Conservation (phyloP, 1,284 basidiomycete genomes). For the Cutaneotrichosporon daszewskae region DNA sequence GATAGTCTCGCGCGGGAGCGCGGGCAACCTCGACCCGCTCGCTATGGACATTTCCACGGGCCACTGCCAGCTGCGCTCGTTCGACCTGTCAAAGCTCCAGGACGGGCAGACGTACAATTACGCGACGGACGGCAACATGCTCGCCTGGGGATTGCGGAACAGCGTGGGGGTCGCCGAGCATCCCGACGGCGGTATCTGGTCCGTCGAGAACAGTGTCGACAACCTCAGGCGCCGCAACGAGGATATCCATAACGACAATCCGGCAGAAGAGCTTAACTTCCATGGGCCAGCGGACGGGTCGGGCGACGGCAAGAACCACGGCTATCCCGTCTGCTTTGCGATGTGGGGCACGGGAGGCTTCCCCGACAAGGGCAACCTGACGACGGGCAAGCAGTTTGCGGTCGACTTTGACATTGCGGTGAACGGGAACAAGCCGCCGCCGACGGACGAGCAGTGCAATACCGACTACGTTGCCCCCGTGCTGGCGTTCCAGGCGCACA, state of each 20-base stretch:
- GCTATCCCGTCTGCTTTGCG: constrained; percentile 11
- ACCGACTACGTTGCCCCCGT: not conserved
- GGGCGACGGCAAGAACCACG: constrained; percentile 3
- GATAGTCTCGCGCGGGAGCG: constrained; percentile 11
- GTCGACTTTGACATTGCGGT: constrained; percentile 1
- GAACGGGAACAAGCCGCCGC: not conserved
- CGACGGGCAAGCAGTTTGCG: constrained; percentile 6
- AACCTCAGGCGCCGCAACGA: constrained; percentile 1
- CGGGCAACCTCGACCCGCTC: constrained; percentile 6
- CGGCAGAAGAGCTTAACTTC: constrained; percentile 15
- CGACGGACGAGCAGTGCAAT: constrained; percentile 7
- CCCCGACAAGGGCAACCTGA: constrained; percentile 2
- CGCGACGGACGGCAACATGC: not conserved
- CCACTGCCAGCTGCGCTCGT: constrained; percentile 12
- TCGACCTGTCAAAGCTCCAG: not conserved
- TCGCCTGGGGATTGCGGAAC: constrained; percentile 15
- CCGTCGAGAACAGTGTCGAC: constrained; percentile 15
- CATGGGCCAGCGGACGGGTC: constrained; percentile 2
- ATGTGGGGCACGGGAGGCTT: constrained; percentile 7
- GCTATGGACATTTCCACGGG: constrained; percentile 1
- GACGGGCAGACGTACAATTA: not conserved
- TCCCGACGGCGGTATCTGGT: constrained; percentile 5
- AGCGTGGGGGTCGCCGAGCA: constrained; percentile 12
- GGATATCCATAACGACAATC: constrained; percentile 13
- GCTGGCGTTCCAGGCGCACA: constrained; percentile 13